A percentile compares a stretch with the other conserved stretches of the same genome.
Conservation (phyloP, 768 basidiomycete species). For the Macrolepiota dolichaula region DNA sequence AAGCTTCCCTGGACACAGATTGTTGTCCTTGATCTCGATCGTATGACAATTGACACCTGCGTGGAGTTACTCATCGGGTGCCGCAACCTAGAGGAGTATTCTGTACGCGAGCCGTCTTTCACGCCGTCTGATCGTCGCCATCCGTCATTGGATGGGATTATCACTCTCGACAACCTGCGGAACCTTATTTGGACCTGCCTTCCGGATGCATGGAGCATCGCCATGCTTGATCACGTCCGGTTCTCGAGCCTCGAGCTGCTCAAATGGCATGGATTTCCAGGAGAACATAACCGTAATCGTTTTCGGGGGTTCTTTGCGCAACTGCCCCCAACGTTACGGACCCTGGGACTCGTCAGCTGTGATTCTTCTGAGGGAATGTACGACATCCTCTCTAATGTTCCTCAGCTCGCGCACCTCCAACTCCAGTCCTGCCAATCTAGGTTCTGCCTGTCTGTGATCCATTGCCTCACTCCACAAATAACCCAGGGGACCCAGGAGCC, state of each 20-base stretch:
- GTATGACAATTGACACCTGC: conserved; percentile 6
- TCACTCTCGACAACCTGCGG: conserved; percentile 1
- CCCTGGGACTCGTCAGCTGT: background rate
- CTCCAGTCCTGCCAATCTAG: background rate
- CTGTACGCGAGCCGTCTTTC: conserved; percentile 4
- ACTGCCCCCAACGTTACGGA: background rate
- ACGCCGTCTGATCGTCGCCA: conserved; percentile 9
- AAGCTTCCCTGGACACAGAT: conserved; percentile 7
- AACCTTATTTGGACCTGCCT: conserved; percentile 1
- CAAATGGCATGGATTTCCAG: conserved; percentile 3
- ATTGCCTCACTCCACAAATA: background rate
- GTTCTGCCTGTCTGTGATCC: background rate
- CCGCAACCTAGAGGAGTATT: conserved; percentile 5
- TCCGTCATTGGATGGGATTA: conserved; percentile 5
- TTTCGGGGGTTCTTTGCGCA: background rate
- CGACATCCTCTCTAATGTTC: background rate
- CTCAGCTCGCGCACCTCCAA: background rate
- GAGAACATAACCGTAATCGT: conserved; percentile 1
- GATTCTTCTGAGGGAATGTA: background rate
- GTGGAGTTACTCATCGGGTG: conserved; percentile 4
- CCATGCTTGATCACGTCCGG: conserved; percentile 2
- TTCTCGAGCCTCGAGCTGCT: background rate
- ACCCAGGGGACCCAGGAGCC: background rate
- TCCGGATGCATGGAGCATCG: conserved; percentile 7
- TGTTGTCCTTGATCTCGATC: conserved; percentile 8